Evolutionary conservation across 129 eudicot genomes (phyloP).

Genomic region (Flaveria sonorensis): DNA sequence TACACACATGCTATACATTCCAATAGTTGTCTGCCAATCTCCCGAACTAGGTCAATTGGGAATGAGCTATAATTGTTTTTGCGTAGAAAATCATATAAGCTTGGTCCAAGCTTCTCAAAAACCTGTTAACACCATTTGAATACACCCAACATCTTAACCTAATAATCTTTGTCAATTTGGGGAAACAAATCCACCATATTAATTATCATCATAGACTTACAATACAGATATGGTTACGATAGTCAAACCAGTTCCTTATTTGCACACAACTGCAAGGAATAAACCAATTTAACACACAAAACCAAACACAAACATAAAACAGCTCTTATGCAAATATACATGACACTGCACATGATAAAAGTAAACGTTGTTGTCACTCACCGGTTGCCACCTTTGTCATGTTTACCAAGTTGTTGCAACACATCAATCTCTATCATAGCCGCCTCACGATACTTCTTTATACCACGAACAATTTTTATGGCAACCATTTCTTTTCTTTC

Average conservation of each 20-base stretch:
- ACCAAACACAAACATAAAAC: constrained; percentile 28
- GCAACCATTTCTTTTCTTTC: constrained; percentile 90
- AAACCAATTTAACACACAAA: constrained; percentile 64
- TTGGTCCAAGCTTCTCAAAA: constrained; percentile 99
- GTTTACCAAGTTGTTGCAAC: constrained; percentile 85
- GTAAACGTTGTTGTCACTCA: constrained; percentile 39
- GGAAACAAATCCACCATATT: constrained; percentile 76
- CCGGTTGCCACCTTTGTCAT: constrained; percentile 89
- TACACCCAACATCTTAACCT: constrained; percentile 67
- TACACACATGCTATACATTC: constrained; percentile 99
- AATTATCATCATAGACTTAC: constrained; percentile 68
- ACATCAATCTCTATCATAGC: constrained; percentile 90
- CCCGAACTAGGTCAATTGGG: constrained; percentile 97
- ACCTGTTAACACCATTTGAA: constrained; percentile 74
- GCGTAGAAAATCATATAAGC: constrained; percentile 97
- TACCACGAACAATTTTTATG: constrained; percentile 75
- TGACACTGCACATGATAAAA: background rate
- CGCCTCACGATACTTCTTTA: constrained; percentile 86
- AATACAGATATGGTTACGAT: constrained; percentile 99
- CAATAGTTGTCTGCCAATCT: constrained; percentile 98
- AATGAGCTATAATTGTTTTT: constrained; percentile 98
- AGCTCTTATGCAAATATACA: constrained; percentile 61
- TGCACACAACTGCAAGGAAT: constrained; percentile 99
- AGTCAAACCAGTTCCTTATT: constrained; percentile 99
- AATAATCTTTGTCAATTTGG: constrained; percentile 54